A percentile compares a stretch with the other conserved stretches of the same genome.
Conservation (phyloP, 768 basidiomycete genomes). For the Exidia glandulosa region DNA sequence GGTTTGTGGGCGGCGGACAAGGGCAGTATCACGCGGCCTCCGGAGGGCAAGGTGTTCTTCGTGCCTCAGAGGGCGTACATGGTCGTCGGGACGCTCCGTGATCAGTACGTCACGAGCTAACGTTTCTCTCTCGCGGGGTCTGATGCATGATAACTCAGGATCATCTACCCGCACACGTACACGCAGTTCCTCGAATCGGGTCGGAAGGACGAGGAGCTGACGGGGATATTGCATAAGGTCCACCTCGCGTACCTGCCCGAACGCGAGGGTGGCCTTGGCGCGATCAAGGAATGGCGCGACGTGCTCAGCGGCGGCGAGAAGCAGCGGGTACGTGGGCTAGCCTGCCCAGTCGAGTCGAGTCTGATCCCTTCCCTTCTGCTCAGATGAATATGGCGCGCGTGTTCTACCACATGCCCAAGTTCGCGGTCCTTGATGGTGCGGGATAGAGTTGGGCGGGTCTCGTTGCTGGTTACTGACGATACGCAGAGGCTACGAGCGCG, state of each 20-base stretch:
- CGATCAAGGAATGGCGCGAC: conserved; percentile 92
- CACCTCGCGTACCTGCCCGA: conserved; percentile 77
- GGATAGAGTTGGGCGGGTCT: not conserved
- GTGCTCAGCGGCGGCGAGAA: conserved; percentile 95
- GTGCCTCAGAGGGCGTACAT: conserved; percentile 93
- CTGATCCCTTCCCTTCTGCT: not conserved
- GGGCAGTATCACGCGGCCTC: conserved; percentile 28
- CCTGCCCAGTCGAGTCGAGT: not conserved
- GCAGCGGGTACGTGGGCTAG: conserved; percentile 52
- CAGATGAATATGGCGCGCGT: conserved; percentile 90
- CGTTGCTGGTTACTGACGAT: not conserved
- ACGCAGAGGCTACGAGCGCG: conserved; percentile 82
- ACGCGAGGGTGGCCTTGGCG: conserved; percentile 82
- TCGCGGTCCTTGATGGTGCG: conserved; percentile 74
- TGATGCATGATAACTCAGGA: conserved; percentile 30
- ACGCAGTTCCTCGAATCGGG: conserved; percentile 53
- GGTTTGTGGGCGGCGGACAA: conserved; percentile 68
- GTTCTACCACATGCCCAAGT: conserved; percentile 77
- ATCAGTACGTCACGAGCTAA: conserved; percentile 63
- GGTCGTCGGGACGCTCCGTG: conserved; percentile 74
- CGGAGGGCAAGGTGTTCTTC: conserved; percentile 52
- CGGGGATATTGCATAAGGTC: conserved; percentile 67
- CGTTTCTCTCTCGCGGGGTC: not conserved
- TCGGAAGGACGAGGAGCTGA: conserved; percentile 55
- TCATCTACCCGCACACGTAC: conserved; percentile 87